phyloP scores from a whole-genome alignment of 73 alveolate genomes.

The Paramecium sexaurelia region DNA sequence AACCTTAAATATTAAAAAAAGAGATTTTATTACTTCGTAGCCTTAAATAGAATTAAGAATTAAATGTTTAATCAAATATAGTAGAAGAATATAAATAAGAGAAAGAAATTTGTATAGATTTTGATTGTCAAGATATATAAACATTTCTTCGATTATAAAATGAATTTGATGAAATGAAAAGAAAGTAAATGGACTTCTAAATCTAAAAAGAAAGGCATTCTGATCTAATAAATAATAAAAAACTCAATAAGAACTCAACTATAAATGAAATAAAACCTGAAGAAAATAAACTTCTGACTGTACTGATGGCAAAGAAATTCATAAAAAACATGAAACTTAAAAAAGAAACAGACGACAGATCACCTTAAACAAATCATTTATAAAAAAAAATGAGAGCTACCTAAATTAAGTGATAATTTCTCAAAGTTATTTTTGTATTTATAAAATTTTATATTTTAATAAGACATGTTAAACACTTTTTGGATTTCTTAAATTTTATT shows the following conservation, averaged over 20 bases:
- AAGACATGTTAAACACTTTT: too few relatives aligned
- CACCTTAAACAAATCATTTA: too few relatives aligned
- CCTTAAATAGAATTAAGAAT: neutral
- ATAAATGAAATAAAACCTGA: neutral
- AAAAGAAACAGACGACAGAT: neutral
- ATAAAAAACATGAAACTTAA: neutral
- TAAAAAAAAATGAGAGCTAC: too few relatives aligned
- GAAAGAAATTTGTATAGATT: neutral
- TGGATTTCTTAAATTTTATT: too few relatives aligned
- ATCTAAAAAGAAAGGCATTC: neutral
- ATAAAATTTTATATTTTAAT: too few relatives aligned
- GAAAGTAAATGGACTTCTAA: slow-evolving; percentile 20
- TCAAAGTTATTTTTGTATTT: too few relatives aligned
- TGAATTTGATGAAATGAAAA: neutral
- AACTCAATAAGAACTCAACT: neutral
- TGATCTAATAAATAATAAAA: neutral
- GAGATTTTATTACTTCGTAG: neutral
- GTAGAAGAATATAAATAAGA: neutral
- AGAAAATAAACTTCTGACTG: neutral
- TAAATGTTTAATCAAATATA: neutral
- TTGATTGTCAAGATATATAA: neutral
- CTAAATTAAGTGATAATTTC: too few relatives aligned
- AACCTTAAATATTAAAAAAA: neutral
- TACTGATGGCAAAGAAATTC: neutral
- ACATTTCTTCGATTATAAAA: neutral